Evolutionary conservation across 164 flowering plant species (phyloP).

Genomic region (Aristolochia contorta): DNA sequence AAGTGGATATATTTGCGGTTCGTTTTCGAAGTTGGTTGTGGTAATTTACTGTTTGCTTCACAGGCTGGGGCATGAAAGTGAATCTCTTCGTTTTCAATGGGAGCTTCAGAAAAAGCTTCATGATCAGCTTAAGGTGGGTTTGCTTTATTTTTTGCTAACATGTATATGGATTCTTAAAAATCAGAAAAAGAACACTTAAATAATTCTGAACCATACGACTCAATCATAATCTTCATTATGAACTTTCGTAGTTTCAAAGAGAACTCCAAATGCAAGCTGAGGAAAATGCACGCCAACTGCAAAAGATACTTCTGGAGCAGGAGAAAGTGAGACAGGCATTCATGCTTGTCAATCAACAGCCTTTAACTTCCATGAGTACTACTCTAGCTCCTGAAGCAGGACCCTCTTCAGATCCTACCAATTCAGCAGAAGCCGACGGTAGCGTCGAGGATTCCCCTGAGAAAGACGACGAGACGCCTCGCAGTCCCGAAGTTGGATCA

Average conservation of each 20-base stretch:
- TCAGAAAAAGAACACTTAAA: too few relatives aligned
- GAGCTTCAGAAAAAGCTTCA: conserved; percentile 5
- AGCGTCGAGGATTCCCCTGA: neutral
- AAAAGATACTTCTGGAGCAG: conserved; percentile 11
- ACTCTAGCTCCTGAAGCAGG: neutral
- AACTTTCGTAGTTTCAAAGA: conserved; percentile 8
- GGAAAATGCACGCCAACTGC: conserved; percentile 13
- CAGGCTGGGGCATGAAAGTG: neutral
- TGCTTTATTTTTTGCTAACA: neutral
- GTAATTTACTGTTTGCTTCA: neutral
- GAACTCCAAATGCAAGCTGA: conserved; percentile 12
- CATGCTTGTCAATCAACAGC: conserved; percentile 5
- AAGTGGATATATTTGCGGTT: too few relatives aligned
- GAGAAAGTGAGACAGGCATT: conserved; percentile 10
- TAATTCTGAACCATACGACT: too few relatives aligned
- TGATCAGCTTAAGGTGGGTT: conserved; percentile 3
- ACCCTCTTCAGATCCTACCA: neutral
- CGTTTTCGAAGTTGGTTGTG: too few relatives aligned
- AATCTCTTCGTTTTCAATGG: conserved; percentile 2
- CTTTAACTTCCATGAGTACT: neutral
- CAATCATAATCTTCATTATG: too few relatives aligned
- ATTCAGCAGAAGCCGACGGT: neutral
- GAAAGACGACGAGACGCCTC: too few relatives aligned
- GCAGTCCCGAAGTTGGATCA: too few relatives aligned
- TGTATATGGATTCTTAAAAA: too few relatives aligned